Conservation (phyloP, 1,139 yeast species). For the Spencermartinsiella ligniputridi region DNA sequence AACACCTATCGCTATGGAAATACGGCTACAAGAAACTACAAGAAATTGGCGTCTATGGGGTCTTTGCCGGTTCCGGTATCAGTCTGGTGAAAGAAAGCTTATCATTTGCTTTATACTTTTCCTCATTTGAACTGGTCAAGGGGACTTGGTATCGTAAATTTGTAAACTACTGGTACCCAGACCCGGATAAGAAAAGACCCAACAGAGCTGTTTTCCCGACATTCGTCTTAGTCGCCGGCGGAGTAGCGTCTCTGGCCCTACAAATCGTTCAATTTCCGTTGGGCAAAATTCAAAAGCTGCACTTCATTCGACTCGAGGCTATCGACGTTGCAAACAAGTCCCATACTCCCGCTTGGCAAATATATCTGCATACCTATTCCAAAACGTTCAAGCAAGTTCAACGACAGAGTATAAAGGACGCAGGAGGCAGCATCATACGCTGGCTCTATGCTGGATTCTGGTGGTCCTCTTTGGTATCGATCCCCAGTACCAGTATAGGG, state of each 20-base stretch:
- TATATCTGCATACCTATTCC: constrained; percentile 57
- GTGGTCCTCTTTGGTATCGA: constrained; percentile 64
- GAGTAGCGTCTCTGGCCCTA: constrained; percentile 74
- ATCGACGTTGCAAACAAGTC: constrained; percentile 41
- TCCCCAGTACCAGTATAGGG: constrained; percentile 87
- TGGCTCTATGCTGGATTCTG: constrained; percentile 78
- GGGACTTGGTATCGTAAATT: constrained; percentile 29
- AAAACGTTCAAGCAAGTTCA: constrained; percentile 63
- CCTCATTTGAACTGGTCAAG: constrained; percentile 79
- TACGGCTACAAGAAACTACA: constrained; percentile 65
- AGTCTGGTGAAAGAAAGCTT: constrained; percentile 74
- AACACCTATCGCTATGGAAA: constrained; percentile 68
- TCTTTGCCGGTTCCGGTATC: constrained; percentile 82
- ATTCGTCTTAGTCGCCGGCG: constrained; percentile 81
- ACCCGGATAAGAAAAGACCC: constrained; percentile 24
- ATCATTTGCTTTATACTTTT: constrained; percentile 83
- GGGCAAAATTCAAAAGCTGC: constrained; percentile 72
- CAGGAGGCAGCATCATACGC: constrained; percentile 50
- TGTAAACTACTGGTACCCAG: constrained; percentile 17
- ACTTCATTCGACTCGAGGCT: constrained; percentile 73
- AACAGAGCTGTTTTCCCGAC: constrained; percentile 53
- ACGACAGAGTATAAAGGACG: constrained; percentile 50
- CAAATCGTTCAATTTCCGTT: constrained; percentile 82
- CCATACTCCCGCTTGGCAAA: constrained; percentile 15
- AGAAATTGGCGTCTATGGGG: constrained; percentile 77